phyloP scores from a whole-genome alignment of 75 land plant species.

The Sequoiadendron giganteum region DNA sequence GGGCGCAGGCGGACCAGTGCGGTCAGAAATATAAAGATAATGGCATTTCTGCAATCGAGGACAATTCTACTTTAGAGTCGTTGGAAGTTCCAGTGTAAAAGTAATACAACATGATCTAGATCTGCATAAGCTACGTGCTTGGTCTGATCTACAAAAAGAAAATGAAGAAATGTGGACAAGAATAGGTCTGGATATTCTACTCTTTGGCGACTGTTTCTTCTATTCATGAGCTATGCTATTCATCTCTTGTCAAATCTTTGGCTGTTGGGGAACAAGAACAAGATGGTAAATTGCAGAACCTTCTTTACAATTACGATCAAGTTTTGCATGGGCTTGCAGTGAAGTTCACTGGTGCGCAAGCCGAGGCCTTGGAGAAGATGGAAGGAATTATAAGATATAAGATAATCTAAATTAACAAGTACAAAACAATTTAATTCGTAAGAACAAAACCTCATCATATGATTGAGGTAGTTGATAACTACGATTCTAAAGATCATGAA shows the following conservation, averaged over 20 bases:
- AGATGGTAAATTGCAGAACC: conserved; percentile 10
- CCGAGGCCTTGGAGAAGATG: conserved; percentile 36
- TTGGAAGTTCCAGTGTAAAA: background rate
- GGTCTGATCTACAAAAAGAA: background rate
- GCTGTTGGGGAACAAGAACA: background rate
- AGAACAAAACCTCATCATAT: no score
- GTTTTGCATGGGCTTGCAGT: conserved; percentile 84
- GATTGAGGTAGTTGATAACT: no score
- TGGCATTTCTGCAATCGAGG: background rate
- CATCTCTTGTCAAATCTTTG: conserved; percentile 37
- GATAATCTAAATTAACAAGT: no score
- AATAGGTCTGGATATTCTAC: background rate
- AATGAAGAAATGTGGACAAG: background rate
- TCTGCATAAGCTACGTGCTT: background rate
- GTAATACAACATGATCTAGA: background rate
- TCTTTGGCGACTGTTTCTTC: background rate
- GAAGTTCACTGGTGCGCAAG: conserved; percentile 40
- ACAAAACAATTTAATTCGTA: no score
- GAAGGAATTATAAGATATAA: conserved; percentile 37
- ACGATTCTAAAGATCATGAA: no score
- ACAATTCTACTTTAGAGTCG: background rate
- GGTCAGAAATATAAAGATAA: background rate
- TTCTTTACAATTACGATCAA: conserved; percentile 57
- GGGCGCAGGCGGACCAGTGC: background rate
- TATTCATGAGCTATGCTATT: conserved; percentile 54